These are phyloP conservation scores for Buddleja alternifolia DNA, from an alignment of 257 asterid genomes.

Conservation along the genomic window DNA sequence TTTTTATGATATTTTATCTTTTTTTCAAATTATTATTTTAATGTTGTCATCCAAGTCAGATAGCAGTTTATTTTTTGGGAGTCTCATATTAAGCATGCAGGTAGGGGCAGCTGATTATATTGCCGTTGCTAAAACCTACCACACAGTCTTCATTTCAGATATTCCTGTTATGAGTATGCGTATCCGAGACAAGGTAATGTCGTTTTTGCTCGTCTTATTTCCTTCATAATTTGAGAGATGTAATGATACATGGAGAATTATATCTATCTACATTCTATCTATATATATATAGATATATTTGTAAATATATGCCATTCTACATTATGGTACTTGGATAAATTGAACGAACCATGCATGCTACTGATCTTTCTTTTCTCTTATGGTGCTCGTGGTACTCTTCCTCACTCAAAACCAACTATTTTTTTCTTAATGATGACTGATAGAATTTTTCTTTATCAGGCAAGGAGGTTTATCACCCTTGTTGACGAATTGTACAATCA, in stretches of 20 bases:
- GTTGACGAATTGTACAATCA: conserved; percentile 96
- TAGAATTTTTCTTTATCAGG: conserved; percentile 49
- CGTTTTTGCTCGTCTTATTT: conserved; percentile 8
- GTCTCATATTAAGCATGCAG: conserved; percentile 47
- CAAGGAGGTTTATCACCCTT: conserved; percentile 94
- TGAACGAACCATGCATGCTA: too few species aligned
- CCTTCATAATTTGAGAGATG: not conserved
- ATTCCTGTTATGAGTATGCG: conserved; percentile 97
- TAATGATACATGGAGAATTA: not conserved
- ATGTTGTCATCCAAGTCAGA: conserved; percentile 10
- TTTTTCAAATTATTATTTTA: conserved; percentile 10
- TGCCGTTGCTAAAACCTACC: conserved; percentile 79
- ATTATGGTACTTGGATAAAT: too few species aligned
- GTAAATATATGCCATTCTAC: too few species aligned
- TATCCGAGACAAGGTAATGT: conserved; percentile 89
- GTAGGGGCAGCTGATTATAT: conserved; percentile 98
- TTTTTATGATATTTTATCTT: not conserved
- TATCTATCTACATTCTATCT: not conserved
- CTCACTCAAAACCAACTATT: too few species aligned
- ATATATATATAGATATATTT: too few species aligned
- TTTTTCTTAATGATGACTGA: not conserved
- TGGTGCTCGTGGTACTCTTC: too few species aligned
- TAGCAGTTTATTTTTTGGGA: not conserved
- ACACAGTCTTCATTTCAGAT: conserved; percentile 84
- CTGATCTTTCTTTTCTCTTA: too few species aligned